Percentiles rank a stretch among this genome's conserved stretches.
phyloP scores from a whole-genome alignment of 345 rosid species.

The Nasturtium officinale region DNA sequence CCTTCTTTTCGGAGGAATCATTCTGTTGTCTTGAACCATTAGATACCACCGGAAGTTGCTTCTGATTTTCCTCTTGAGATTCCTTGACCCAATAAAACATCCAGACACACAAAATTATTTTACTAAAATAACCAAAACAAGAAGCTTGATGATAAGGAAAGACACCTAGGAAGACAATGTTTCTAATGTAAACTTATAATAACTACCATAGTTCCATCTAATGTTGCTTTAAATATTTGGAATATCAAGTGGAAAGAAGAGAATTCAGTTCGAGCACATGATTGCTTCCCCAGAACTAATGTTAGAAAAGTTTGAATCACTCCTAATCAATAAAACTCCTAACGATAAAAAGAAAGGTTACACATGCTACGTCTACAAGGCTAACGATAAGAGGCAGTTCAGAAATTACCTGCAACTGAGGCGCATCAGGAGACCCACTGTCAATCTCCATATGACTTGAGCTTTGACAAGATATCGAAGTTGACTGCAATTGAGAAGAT shows the following conservation, averaged over 20 bases:
- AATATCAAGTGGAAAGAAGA: slow-evolving; percentile 23
- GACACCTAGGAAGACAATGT: slow-evolving; percentile 7
- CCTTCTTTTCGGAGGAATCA: slow-evolving; percentile 46
- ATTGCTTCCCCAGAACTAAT: slow-evolving; percentile 43
- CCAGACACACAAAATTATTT: slow-evolving; percentile 13
- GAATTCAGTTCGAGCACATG: slow-evolving; percentile 17
- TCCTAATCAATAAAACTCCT: slow-evolving; percentile 40
- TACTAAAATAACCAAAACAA: slow-evolving; percentile 18
- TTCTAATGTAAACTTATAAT: slow-evolving; percentile 26
- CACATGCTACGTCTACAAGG: slow-evolving; percentile 27
- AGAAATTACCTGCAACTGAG: slow-evolving; percentile 58
- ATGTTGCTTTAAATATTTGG: neutral
- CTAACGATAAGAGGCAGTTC: slow-evolving; percentile 2
- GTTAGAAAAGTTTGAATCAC: slow-evolving; percentile 41
- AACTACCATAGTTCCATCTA: slow-evolving; percentile 1
- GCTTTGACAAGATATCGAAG: slow-evolving; percentile 53
- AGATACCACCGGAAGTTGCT: slow-evolving; percentile 41
- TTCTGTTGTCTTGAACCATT: slow-evolving; percentile 26
- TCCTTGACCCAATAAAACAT: slow-evolving; percentile 42
- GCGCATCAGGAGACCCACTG: slow-evolving; percentile 41
- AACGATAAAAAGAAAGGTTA: neutral
- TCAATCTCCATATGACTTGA: slow-evolving; percentile 53
- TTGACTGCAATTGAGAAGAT: slow-evolving; percentile 48
- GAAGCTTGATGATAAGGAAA: slow-evolving; percentile 18
- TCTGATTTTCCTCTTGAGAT: slow-evolving; percentile 36